These are phyloP conservation scores for Solanum bukasovii DNA, from an alignment of 257 asterid species.

Conservation along the genomic window DNA sequence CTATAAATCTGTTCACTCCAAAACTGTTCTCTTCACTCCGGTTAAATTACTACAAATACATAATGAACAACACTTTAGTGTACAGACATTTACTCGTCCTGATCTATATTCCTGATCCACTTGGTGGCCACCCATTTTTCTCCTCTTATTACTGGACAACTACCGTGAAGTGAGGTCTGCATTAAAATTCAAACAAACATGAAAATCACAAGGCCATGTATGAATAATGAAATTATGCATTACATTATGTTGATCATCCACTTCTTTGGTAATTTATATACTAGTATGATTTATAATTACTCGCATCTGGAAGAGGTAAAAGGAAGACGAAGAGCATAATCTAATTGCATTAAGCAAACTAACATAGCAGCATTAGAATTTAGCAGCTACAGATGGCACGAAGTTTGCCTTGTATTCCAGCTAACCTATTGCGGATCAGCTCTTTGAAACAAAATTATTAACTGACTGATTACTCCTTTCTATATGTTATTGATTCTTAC, in stretches of 20 bases:
- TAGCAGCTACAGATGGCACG: background rate
- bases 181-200: background rate
- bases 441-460: background rate
- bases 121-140: conserved; percentile 98
- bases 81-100: conserved; percentile 8
- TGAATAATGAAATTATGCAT: background rate
- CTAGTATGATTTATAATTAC: background rate
- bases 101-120: conserved; percentile 77
- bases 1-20: background rate
- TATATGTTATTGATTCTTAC: background rate
- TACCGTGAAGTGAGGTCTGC: conserved; percentile 90
- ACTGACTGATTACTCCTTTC: background rate
- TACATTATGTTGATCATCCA: background rate
- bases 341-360: background rate
- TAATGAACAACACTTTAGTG: background rate
- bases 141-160: conserved; percentile 85
- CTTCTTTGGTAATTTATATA: background rate
- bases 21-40: background rate
- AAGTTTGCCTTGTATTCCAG: background rate
- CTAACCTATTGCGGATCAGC: background rate
- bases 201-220: background rate
- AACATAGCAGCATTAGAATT: background rate
- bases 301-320: background rate
- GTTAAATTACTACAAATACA: background rate
- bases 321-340: background rate